Evolutionary conservation across 768 basidiomycete species (phyloP).

Genomic region (Pisolithus albus): DNA sequence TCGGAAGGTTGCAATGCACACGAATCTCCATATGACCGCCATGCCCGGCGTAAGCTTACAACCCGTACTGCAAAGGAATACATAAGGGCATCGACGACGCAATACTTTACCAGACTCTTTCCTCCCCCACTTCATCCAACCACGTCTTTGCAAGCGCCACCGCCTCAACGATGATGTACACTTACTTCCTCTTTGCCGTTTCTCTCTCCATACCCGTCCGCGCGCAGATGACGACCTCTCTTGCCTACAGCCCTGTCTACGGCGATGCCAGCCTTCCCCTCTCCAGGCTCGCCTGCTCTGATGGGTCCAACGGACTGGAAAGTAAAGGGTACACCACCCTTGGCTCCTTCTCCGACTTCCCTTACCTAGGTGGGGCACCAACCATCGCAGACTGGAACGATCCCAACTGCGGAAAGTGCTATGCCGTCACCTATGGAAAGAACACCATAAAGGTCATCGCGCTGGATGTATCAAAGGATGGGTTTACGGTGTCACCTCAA

Average conservation of each 20-base stretch:
- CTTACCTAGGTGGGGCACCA: conserved; percentile 28
- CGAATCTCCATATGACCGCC: no score
- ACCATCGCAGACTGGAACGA: conserved; percentile 20
- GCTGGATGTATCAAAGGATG: conserved; percentile 41
- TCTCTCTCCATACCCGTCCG: conserved; percentile 1
- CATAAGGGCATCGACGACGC: no score
- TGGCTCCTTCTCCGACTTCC: conserved; percentile 32
- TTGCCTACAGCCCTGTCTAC: conserved; percentile 34
- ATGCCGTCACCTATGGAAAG: conserved; percentile 19
- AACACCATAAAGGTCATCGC: conserved; percentile 46
- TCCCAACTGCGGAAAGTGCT: conserved; percentile 25
- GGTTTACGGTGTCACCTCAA: conserved; percentile 31
- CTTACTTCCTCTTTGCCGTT: no score
- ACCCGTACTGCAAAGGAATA: no score
- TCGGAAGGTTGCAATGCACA: no score
- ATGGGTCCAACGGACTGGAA: conserved; percentile 32
- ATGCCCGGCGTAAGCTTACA: no score
- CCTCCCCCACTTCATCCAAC: no score
- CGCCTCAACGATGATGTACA: no score
- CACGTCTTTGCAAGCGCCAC: no score
- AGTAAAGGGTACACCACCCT: conserved; percentile 30
- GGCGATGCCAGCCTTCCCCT: conserved; percentile 26
- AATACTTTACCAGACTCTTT: no score
- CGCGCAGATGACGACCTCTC: conserved; percentile 20
- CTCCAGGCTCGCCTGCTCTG: conserved; percentile 31